Evolutionary conservation across 2,329 filamentous ascomycete genomes (phyloP), one percentile per base, ranked within the genome.

Genomic region (Ophiostoma novo-ulmi): DNA sequence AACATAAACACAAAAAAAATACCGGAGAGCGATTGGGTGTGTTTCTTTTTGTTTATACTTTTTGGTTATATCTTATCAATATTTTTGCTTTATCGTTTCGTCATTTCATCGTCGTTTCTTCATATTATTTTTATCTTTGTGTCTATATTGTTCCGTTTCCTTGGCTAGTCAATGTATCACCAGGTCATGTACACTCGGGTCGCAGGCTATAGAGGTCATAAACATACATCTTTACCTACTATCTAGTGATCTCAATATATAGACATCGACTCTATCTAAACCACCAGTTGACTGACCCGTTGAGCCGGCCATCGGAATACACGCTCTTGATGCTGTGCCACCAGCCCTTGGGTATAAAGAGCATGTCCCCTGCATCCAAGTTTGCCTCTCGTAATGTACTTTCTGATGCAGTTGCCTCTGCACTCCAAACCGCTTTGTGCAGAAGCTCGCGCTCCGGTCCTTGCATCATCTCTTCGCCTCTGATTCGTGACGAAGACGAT

Each of bases 391-490:
- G 74, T 26, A 85, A 74, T 74, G 64, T 26, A 6, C 31, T n/a
- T 1, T 35, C 48, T 5, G 14, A 4, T 22, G 63, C 20, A 7
- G 14, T n/a, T 14, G 31, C 14, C 55, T 26, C 22, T 14, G 22
- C 73, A 8, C 71, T 73, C 95, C 94, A 98, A 2, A 97, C 84
- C 3, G 85, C 88, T 1, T 85, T 80, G 74, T 94, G 87, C 17
- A 97, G 79, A 2, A 84, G 81, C 26, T 82, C 79, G 74, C 88
- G 88, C 80, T 97, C 92, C 1, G 81, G 79, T 0, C 93, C 93
- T 69, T 89, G 84, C 93, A 98, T 97, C 94, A 98, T 97, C 77
- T 97, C 93, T 13, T 89, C 85, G 0, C 91, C 91, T 71, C 93
- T 85, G 74, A 97, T 82, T 22, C 82, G 80, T 17, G 83, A 80